Evolutionary conservation across 75 land plant genomes (phyloP), one percentile per base, ranked within the genome.

Genomic region (Cryptomeria japonica): DNA sequence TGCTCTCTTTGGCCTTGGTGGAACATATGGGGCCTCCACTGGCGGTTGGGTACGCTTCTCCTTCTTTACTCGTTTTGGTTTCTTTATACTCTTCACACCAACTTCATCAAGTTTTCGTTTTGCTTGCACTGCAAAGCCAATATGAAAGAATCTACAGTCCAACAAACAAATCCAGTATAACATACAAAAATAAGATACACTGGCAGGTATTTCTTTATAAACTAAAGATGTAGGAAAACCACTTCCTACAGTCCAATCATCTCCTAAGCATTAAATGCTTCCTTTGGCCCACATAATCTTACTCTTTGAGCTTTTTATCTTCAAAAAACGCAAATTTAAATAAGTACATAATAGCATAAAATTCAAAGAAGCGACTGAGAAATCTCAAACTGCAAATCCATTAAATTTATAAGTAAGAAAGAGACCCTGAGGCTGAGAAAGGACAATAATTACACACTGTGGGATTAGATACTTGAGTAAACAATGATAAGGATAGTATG

Each of bases 11-110:
- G 85, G 91, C 85, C 89, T 93, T 61, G 95, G 94, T 76, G 95
- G 90, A n/a, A 93, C 90, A 91, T 97, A 95, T 46, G 91, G 91
- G 49, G 93, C 91, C 85, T 93, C 95, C 85, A 93, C 95, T 42
- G 95, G 94, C 25, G 95, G 91, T 80, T 87, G 86, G 37, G 64
- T 86, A 22, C 84, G 91, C 18, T 86, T 91, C 15, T 55, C 88
- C 84, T 82, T 93, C 44, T 89, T 95, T 12, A 44, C 87, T 85
- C 80, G 87, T 89, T 91, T 91, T 68, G 85, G 88, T 88, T 85
- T 92, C 73, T 87, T 88, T 36, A 41, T 42, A 80, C 75, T 83
- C 88, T 88, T 92, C 22, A 89, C 61, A n/a, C 90, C 92, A 70
- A 34, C 56, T 58, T 80, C 36, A 34, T 86, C 88, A 5, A 86